Base-by-base conservation (phyloP, 495 filamentous ascomycete genomes). In the Usnea hakonensis region DNA sequence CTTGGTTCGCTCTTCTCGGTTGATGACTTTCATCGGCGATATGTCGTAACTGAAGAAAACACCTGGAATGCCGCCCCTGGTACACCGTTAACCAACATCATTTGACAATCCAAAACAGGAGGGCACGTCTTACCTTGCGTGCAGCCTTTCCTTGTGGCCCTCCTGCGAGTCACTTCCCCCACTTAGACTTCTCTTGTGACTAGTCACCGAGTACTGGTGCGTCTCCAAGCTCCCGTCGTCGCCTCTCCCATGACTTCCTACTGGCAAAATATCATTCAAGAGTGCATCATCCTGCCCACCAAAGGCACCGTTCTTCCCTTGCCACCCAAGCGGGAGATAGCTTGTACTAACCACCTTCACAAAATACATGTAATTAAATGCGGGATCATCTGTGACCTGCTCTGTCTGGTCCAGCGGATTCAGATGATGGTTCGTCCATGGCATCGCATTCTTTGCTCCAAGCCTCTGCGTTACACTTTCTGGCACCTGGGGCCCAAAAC, bases 1-100 rank as follows among this genome's bases (percentile, higher is more conserved):
- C 77, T 97, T 97, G 21, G 85, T 76, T 23, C 90, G 85, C 64
- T 87, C 88, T 78, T 99, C 94, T 44, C 91, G 85, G 78, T 97
- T 99, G 77, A 99, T 88, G 48, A 99, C 95, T 76, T 97, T 99
- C 95, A 99, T 97, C 35, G 94, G 94, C 3, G 94, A 97, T 75
- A 99, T 97, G 72, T 99, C 94, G 69, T 97, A 98, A 65, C 90
- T 94, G 78, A 98, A 97, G 79, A 97, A 98, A 16, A 98, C 91
- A 7, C 95, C 95, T 3, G 94, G 94, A 69, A 98, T 97, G 58
- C 94, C 94, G 57, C 89, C 91, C 63, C 85, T 74, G 41, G 23
- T 23, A 52, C 16, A 30, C 10, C 33, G 37, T 64, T 44, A 67
- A 50, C 58, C 21, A 16, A 38, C 7, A 40, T 21, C 2, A 3